These are phyloP conservation scores for Blastobotrys aristatus DNA, from an alignment of 1,139 yeast species.

Conservation along the genomic window DNA sequence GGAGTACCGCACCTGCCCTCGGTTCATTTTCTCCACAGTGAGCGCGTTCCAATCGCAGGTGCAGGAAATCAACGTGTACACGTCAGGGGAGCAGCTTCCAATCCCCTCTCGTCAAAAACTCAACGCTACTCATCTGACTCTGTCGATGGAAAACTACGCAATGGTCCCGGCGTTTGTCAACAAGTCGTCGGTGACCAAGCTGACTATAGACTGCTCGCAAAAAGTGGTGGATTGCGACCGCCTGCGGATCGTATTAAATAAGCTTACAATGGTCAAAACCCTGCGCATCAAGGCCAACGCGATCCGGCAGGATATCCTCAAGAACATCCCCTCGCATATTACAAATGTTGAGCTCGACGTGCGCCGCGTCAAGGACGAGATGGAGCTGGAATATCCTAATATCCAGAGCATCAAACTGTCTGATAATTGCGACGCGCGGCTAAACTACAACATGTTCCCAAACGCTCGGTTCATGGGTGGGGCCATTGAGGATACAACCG, in stretches of 20 bases:
- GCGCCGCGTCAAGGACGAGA: neutral
- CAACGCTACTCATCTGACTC: slow-evolving; percentile 7
- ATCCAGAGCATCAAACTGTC: neutral
- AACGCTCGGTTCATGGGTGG: neutral
- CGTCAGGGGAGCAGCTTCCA: slow-evolving; percentile 6
- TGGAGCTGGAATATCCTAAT: neutral
- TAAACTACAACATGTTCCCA: slow-evolving; percentile 1
- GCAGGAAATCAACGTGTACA: slow-evolving; percentile 3
- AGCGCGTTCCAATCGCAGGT: neutral
- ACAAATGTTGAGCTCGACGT: slow-evolving; percentile 5
- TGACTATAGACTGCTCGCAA: slow-evolving; percentile 9
- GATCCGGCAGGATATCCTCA: slow-evolving; percentile 2
- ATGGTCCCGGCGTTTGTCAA: slow-evolving; percentile 9
- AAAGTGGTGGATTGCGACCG: slow-evolving; percentile 1
- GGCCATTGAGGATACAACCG: neutral
- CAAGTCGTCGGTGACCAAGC: slow-evolving; percentile 1
- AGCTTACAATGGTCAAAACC: slow-evolving; percentile 1
- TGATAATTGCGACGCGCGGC: slow-evolving; percentile 3
- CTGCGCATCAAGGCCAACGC: slow-evolving; percentile 4
- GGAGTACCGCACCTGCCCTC: slow-evolving; percentile 9
- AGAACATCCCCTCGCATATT: neutral
- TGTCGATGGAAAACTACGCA: slow-evolving; percentile 8
- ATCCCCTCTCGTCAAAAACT: slow-evolving; percentile 7
- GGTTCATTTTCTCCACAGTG: slow-evolving; percentile 2
- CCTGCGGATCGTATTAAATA: neutral